Evolutionary conservation across 2,329 filamentous ascomycete genomes (phyloP).

Genomic region (Lachnum nothofagi): DNA sequence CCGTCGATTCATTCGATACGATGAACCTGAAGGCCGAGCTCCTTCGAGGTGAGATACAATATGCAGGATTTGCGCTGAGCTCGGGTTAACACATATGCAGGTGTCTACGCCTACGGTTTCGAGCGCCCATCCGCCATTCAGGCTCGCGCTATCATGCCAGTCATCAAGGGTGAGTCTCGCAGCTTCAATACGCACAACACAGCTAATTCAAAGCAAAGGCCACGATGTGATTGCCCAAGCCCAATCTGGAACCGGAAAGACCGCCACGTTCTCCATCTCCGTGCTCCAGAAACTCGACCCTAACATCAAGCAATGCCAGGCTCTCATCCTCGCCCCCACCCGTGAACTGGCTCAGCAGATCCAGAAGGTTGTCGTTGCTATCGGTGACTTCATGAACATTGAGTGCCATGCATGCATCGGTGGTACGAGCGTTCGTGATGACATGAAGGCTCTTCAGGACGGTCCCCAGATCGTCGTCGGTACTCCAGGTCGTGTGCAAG

Average conservation of each 20-base stretch:
- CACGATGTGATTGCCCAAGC: conserved; percentile 99
- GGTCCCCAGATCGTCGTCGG: conserved; percentile 96
- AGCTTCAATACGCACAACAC: conserved; percentile 2
- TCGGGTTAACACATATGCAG: conserved; percentile 34
- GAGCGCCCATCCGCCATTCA: conserved; percentile 99
- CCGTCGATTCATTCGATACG: conserved; percentile 96
- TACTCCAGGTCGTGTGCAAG: conserved; percentile 95
- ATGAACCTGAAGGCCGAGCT: conserved; percentile 98
- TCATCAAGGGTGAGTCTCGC: conserved; percentile 82
- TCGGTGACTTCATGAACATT: conserved; percentile 99
- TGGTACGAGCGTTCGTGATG: conserved; percentile 94
- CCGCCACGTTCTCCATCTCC: conserved; percentile 98
- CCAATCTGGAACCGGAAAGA: conserved; percentile 99
- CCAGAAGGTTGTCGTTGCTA: conserved; percentile 97
- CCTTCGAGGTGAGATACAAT: conserved; percentile 68
- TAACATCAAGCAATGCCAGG: conserved; percentile 93
- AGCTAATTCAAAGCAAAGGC: conserved; percentile 44
- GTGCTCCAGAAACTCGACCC: conserved; percentile 98
- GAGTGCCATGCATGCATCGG: conserved; percentile 99
- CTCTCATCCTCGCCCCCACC: conserved; percentile 93
- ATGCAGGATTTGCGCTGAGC: conserved; percentile 7
- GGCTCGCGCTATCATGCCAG: conserved; percentile 99
- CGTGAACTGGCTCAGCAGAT: conserved; percentile 99
- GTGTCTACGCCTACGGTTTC: conserved; percentile 99
- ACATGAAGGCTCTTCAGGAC: conserved; percentile 95